phyloP scores from a whole-genome alignment of 805 yeast species.

The baker's yeast (Saccharomyces cerevisiae) region DNA sequence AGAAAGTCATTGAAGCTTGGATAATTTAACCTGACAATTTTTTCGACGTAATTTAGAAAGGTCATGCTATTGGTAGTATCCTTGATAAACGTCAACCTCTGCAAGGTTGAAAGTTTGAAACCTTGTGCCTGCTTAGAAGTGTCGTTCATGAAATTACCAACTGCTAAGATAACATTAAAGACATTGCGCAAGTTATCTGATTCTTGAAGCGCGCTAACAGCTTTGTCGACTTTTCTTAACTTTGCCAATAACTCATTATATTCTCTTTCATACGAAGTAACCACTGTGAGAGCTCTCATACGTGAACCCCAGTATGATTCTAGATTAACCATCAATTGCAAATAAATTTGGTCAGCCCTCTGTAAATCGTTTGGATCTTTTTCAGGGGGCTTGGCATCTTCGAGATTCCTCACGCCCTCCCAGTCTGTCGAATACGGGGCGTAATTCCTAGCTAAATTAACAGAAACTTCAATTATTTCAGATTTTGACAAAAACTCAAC shows the following conservation, averaged over 20 bases:
- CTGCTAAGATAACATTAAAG: slow-evolving; percentile 75
- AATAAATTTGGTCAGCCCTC: slow-evolving; percentile 75
- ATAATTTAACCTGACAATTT: slow-evolving; percentile 71
- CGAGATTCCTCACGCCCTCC: slow-evolving; percentile 36
- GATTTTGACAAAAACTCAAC: slow-evolving; percentile 78
- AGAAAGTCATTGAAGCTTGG: slow-evolving; percentile 70
- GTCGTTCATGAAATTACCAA: slow-evolving; percentile 96
- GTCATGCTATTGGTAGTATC: slow-evolving; percentile 83
- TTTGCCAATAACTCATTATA: slow-evolving; percentile 63
- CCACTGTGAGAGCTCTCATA: slow-evolving; percentile 69
- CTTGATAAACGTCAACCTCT: slow-evolving; percentile 80
- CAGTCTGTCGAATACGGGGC: slow-evolving; percentile 77
- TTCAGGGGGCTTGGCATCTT: slow-evolving; percentile 41
- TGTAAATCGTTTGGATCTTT: slow-evolving; percentile 72
- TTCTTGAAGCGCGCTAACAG: slow-evolving; percentile 54
- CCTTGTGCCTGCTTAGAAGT: slow-evolving; percentile 88
- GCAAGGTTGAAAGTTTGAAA: slow-evolving; percentile 82
- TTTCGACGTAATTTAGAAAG: slow-evolving; percentile 87
- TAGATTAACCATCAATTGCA: slow-evolving; percentile 76
- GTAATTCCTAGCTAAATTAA: slow-evolving; percentile 58
- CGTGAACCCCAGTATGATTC: slow-evolving; percentile 89
- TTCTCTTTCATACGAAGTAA: slow-evolving; percentile 68
- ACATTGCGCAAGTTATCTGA: slow-evolving; percentile 65
- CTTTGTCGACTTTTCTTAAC: slow-evolving; percentile 62
- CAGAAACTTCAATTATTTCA: slow-evolving; percentile 67